Evolutionary conservation across 148 eudicot genomes (phyloP), one percentile per base, ranked within the genome.

Genomic region (Chenopodium album): DNA sequence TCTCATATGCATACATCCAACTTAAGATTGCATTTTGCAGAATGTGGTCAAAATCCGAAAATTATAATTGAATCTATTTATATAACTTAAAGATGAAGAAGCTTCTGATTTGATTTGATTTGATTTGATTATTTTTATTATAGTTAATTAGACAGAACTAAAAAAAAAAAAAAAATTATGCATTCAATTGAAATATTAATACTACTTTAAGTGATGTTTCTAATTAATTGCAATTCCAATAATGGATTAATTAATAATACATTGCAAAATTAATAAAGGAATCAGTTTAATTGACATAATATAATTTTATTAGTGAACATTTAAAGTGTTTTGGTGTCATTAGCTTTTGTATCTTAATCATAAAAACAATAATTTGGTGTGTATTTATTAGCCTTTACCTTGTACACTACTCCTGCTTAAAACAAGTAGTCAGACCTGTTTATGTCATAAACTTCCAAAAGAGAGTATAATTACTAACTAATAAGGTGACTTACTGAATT

Each of bases 1-100:
- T 85, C 87, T 81, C 71, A 62, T 63, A 46, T 73, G 64, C 67
- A 65, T 62, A 77, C n/a, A 77, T 84, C 71, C 63, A 82, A 70
- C 73, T 65, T 65, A 71, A 46, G 78, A 81, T 75, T 23, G 75
- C 32, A 67, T 56, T 48, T 83, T 67, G 78, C 65, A 79, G 79
- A 68, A 67, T 60, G 50, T 80, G 77, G 73, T 75, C 77, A 69
- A 84, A 80, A 44, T 70, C 32, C 17, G 4, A 28, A 46, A 41
- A 71, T 37, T 50, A 14, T 19, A 59, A 34, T 70, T 71, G 69
- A 71, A 37, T 46, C 65, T 72, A 73, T 73, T 32, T 31, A 62
- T 23, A 29, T 63, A 31, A 44, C 44, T n/a, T 76, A 47, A 69
- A 71, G 29, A 80, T 68, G 68, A 68, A 54, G 75, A 81, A 76